phyloP scores from a whole-genome alignment of 805 yeast genomes.

The Hanseniaspora osmophila region DNA sequence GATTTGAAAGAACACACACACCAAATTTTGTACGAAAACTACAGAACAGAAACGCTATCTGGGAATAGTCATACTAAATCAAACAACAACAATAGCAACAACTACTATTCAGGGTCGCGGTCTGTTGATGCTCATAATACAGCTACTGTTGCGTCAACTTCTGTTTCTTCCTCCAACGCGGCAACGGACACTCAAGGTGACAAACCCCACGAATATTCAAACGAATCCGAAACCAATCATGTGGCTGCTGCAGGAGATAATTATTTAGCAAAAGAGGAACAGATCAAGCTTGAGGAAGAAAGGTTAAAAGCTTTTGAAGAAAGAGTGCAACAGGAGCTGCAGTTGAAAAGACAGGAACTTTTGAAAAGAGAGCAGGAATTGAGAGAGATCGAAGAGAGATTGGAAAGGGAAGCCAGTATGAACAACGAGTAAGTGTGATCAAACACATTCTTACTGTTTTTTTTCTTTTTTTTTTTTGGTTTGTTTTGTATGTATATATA shows the following conservation, averaged over 20 bases:
- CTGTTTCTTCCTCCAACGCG: no score
- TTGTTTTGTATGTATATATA: neutral
- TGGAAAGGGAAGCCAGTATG: conserved; percentile 39
- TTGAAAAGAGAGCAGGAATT: conserved; percentile 75
- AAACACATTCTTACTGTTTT: neutral
- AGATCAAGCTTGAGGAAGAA: conserved; percentile 79
- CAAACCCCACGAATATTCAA: no score
- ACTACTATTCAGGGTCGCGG: conserved; percentile 1
- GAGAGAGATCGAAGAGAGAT: conserved; percentile 62
- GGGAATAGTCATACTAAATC: conserved; percentile 2
- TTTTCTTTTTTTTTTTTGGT: neutral
- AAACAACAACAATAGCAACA: neutral
- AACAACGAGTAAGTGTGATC: conserved; percentile 5
- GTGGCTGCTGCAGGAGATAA: conserved; percentile 23
- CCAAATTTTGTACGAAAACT: conserved; percentile 74
- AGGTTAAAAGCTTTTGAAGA: conserved; percentile 75
- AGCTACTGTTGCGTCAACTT: no score
- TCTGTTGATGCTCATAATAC: no score
- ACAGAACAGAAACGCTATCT: conserved; percentile 67
- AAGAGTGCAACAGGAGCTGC: conserved; percentile 75
- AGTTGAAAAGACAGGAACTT: conserved; percentile 68
- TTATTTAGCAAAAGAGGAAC: conserved; percentile 66
- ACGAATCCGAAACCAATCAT: conserved; percentile 1
- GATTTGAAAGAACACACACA: conserved; percentile 84
- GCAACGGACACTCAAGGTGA: no score